Evolutionary conservation across 2,329 filamentous ascomycete species (phyloP).

Genomic region (Fusarium sublunatum): DNA sequence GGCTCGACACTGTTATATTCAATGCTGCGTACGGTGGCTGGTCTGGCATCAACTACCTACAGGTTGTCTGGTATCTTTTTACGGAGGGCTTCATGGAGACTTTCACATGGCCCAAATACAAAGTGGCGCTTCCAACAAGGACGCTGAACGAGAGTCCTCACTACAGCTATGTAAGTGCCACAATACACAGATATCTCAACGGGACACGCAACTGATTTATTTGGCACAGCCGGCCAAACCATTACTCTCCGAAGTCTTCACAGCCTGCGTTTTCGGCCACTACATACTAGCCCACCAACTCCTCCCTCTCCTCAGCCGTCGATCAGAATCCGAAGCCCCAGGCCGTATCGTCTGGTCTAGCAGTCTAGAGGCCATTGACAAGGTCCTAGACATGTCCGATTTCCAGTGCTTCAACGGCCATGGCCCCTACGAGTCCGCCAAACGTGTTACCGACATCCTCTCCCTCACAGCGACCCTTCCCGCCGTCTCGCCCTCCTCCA

Average conservation of each 20-base stretch:
- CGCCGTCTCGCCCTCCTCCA: constrained; percentile 66
- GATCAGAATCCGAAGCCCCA: constrained; percentile 53
- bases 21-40: constrained; percentile 93
- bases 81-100: constrained; percentile 71
- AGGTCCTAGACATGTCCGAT: constrained; percentile 73
- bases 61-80: constrained; percentile 65
- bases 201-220: constrained; percentile 5
- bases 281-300: constrained; percentile 88
- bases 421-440: constrained; percentile 84
- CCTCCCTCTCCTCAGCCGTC: constrained; percentile 74
- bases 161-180: constrained; percentile 50
- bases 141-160: constrained; percentile 55
- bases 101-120: constrained; percentile 82
- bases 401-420: constrained; percentile 75
- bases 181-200: not conserved
- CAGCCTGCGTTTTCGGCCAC: constrained; percentile 94
- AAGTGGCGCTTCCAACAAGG: constrained; percentile 66
- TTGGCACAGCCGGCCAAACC: constrained; percentile 63
- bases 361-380: constrained; percentile 75
- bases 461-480: constrained; percentile 78
- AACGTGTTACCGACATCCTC: constrained; percentile 87
- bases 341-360: constrained; percentile 88
- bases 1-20: constrained; percentile 81
- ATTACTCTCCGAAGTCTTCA: constrained; percentile 82
- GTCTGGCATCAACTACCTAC: constrained; percentile 78